A percentile compares a stretch with the other conserved stretches of the same genome.
These are phyloP conservation scores for Linnemannia zychae DNA, from an alignment of 192 early-diverging fungal species.

Conservation along the genomic window DNA sequence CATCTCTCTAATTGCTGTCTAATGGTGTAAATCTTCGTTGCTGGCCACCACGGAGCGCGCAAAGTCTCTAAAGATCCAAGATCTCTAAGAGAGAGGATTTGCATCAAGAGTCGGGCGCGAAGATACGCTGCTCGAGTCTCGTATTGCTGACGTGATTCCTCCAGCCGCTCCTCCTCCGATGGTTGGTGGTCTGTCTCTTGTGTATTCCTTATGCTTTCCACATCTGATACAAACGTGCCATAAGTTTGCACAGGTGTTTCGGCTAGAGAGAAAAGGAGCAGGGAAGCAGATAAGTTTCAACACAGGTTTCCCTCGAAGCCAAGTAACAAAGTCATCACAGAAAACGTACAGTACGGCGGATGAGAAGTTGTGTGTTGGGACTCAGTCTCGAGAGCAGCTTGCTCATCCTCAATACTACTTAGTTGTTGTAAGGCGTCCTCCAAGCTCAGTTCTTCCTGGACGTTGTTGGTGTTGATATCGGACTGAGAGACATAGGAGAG, in stretches of 20 bases:
- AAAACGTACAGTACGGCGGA: background rate
- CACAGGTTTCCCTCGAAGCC: background rate
- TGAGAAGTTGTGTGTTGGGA: background rate
- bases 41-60: constrained; percentile 39
- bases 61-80: constrained; percentile 27
- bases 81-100: constrained; percentile 11
- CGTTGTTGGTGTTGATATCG: background rate
- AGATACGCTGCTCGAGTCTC: constrained; percentile 29
- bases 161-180: constrained; percentile 10
- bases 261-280: background rate
- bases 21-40: constrained; percentile 33
- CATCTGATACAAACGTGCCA: background rate
- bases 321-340: too few species aligned
- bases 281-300: background rate
- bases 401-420: constrained; percentile 9
- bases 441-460: background rate
- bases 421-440: constrained; percentile 13
- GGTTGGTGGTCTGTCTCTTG: background rate
- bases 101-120: constrained; percentile 22
- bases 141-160: constrained; percentile 13
- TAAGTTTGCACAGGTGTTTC: background rate
- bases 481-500: background rate
- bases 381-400: background rate
- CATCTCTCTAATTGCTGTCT: constrained; percentile 35
- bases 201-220: too few species aligned